Conservation (phyloP, 2,329 filamentous ascomycete species). For the Trichothecium roseum region DNA sequence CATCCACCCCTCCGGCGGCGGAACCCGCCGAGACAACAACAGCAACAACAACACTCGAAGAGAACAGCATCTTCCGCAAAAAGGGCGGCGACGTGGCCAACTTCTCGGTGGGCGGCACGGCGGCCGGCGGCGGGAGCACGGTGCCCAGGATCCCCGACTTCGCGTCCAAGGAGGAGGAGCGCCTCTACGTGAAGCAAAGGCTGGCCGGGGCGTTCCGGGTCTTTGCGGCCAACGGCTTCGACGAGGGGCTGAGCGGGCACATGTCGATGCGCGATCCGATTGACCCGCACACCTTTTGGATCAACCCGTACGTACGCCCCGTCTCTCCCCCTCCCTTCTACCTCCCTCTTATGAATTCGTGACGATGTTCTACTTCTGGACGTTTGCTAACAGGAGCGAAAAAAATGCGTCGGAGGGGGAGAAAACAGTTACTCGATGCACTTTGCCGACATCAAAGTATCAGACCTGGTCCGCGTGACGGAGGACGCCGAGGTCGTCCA, state of each 20-base stretch:
- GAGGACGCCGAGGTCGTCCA: constrained; percentile 48
- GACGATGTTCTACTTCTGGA: too few species aligned
- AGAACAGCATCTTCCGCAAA: not conserved
- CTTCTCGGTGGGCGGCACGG: not conserved
- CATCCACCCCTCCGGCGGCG: too few species aligned
- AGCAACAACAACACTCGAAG: not conserved
- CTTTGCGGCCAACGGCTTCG: constrained; percentile 36
- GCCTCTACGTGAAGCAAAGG: constrained; percentile 26
- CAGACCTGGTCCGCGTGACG: constrained; percentile 53
- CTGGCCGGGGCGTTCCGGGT: constrained; percentile 36
- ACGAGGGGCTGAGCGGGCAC: constrained; percentile 55
- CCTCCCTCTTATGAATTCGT: not conserved
- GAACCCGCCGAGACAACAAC: too few species aligned
- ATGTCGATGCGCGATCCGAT: constrained; percentile 55
- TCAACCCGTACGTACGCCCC: constrained; percentile 44
- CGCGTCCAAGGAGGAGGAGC: constrained; percentile 29
- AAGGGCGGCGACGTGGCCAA: not conserved
- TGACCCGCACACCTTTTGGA: constrained; percentile 50
- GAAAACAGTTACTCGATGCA: constrained; percentile 39
- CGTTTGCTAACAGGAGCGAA: not conserved
- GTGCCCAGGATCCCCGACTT: constrained; percentile 46
- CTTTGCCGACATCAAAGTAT: constrained; percentile 50
- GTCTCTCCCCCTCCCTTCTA: not conserved
- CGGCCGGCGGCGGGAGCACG: constrained; percentile 16
- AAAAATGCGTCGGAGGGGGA: too few species aligned